These are phyloP conservation scores for Didymella arachidicola DNA, from an alignment of 2,329 filamentous ascomycete species.

Conservation along the genomic window DNA sequence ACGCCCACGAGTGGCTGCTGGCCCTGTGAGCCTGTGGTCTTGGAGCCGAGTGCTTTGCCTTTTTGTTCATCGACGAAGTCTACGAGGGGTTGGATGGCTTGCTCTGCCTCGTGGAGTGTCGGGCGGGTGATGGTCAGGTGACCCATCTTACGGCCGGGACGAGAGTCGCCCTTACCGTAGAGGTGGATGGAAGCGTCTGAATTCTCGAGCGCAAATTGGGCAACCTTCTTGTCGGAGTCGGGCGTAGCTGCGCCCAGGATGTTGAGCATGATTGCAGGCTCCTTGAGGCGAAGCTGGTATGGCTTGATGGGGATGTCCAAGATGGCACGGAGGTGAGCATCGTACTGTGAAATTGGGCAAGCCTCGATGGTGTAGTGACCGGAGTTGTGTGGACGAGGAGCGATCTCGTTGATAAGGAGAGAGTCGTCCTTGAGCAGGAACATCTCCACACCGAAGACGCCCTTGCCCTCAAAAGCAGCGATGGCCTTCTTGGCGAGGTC, in stretches of 20 bases:
- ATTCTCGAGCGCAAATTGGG: slow-evolving; percentile 63
- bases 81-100: slow-evolving; percentile 74
- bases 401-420: slow-evolving; percentile 86
- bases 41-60: slow-evolving; percentile 42
- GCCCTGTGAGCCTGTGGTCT: slow-evolving; percentile 15
- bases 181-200: slow-evolving; percentile 76
- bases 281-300: slow-evolving; percentile 62
- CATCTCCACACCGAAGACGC: slow-evolving; percentile 96
- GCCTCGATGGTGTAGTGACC: slow-evolving; percentile 97
- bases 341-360: slow-evolving; percentile 88
- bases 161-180: slow-evolving; percentile 86
- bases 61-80: slow-evolving; percentile 67
- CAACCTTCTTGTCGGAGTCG: slow-evolving; percentile 69
- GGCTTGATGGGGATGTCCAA: slow-evolving; percentile 68
- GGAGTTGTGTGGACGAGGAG: slow-evolving; percentile 85
- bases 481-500: slow-evolving; percentile 81
- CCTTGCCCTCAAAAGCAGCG: slow-evolving; percentile 81
- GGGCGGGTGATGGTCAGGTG: slow-evolving; percentile 84
- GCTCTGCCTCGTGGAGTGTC: slow-evolving; percentile 72
- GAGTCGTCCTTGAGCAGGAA: slow-evolving; percentile 78
- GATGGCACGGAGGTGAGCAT: slow-evolving; percentile 86
- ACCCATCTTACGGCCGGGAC: slow-evolving; percentile 91
- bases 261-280: slow-evolving; percentile 79
- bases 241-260: slow-evolving; percentile 73
- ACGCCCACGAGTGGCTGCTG: slow-evolving; percentile 70